Conservation (phyloP, 1,139 yeast genomes). For the Hansenula sp. region DNA sequence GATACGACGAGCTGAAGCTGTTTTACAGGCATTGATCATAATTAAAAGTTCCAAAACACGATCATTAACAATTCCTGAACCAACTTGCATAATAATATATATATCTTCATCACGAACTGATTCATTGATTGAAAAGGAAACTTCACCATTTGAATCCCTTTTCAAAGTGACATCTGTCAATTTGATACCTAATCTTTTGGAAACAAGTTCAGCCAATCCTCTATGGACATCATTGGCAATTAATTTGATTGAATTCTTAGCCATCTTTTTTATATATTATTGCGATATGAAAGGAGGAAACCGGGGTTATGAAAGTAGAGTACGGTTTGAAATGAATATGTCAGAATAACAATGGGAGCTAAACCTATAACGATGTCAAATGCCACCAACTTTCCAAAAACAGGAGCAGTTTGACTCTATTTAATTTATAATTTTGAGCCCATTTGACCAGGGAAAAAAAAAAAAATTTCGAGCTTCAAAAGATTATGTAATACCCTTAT, state of each 20-base stretch:
- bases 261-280: slow-evolving; percentile 36
- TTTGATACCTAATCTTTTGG: slow-evolving; percentile 58
- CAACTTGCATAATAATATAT: slow-evolving; percentile 83
- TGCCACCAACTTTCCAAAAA: too few species aligned
- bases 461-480: too few species aligned
- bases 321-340: too few species aligned
- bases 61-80: slow-evolving; percentile 90
- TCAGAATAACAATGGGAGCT: too few species aligned
- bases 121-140: slow-evolving; percentile 89
- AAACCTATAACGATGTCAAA: too few species aligned
- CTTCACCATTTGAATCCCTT: slow-evolving; percentile 79
- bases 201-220: slow-evolving; percentile 82
- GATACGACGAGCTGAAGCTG: slow-evolving; percentile 92
- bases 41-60: slow-evolving; percentile 81
- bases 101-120: slow-evolving; percentile 96
- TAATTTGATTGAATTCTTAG: slow-evolving; percentile 81
- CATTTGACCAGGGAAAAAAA: too few species aligned
- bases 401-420: too few species aligned
- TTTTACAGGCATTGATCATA: slow-evolving; percentile 93
- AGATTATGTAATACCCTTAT: too few species aligned
- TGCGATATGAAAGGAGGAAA: too few species aligned
- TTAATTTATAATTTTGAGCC: too few species aligned
- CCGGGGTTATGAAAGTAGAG: too few species aligned
- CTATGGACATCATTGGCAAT: slow-evolving; percentile 88
- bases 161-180: slow-evolving; percentile 64